Evolutionary conservation across 495 filamentous ascomycete species (phyloP).

Genomic region (Annulohypoxylon stygium): DNA sequence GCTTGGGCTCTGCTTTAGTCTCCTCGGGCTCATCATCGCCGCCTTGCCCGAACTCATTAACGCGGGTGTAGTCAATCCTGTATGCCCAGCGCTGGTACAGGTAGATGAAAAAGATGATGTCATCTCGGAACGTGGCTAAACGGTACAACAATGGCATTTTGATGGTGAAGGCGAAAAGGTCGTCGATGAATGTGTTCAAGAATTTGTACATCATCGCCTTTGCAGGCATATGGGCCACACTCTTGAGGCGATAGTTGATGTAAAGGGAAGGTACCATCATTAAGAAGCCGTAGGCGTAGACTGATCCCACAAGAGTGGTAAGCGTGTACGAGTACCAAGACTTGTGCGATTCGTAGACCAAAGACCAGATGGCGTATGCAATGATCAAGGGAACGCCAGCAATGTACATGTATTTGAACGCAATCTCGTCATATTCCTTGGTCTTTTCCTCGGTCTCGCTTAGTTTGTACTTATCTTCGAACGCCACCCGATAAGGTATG

Average conservation of each 20-base stretch:
- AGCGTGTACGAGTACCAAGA: conserved; percentile 96
- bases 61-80: conserved; percentile 88
- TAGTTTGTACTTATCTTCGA: conserved; percentile 97
- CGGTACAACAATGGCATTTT: conserved; percentile 98
- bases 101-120: conserved; percentile 98
- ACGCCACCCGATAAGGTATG: conserved; percentile 85
- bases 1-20: conserved; percentile 41
- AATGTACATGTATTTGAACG: conserved; percentile 96
- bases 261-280: conserved; percentile 99
- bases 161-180: conserved; percentile 95
- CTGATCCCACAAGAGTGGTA: conserved; percentile 91
- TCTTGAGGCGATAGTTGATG: conserved; percentile 98
- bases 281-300: conserved; percentile 97
- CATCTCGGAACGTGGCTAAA: conserved; percentile 93
- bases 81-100: conserved; percentile 96
- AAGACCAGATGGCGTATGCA: conserved; percentile 90
- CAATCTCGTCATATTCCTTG: conserved; percentile 97
- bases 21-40: conserved; percentile 76
- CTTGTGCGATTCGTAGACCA: conserved; percentile 96
- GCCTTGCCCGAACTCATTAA: conserved; percentile 98
- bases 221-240: conserved; percentile 95
- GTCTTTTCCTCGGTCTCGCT: conserved; percentile 97
- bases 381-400: conserved; percentile 87
- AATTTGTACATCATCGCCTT: conserved; percentile 99
- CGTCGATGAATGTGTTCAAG: conserved; percentile 77